Base-by-base conservation (phyloP, 225 moss, liverwort and hornwort genomes). In the Takakia lepidozioides region DNA sequence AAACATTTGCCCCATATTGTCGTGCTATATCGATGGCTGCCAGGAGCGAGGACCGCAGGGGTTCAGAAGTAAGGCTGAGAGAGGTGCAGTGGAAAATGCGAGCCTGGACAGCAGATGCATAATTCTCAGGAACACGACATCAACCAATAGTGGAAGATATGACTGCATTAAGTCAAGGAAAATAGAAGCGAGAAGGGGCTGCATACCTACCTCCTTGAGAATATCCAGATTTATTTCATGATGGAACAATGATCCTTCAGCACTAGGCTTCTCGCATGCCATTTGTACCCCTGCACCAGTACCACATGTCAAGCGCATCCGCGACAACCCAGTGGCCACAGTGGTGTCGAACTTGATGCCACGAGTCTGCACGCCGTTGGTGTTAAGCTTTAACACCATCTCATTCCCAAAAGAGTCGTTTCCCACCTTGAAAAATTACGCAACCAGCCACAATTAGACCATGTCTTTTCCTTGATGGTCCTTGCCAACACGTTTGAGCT, bases 331-430 rank as follows among this genome's bases (percentile, higher is more conserved):
- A 20, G 95, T 91, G 4, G 82, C 78, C 27, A 68, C 77, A 26
- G 61, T 56, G 16, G 74, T 54, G 38, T 75, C 82, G 22, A 98
- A 55, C 58, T 68, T 85, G 54, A 98, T 73, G 4, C 84, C 91
- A 45, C 95, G 75, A 46, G 95, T 91, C 66, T 98, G 95, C 10
- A 98, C 91, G 5, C 95, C 82, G 44, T 85, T 89, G 18, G 28
- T 40, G 32, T 87, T 98, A 39, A 98, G 90, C 53, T 64, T 56
- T 42, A 55, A 52, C 17, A 98, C 55, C 53, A 98, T 63, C 27
- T 87, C 68, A 23, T 71, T 72, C 14, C 95, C 95, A 39, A 75
- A 82, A 9, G 52, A 71, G 19, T 98, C 91, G 40, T 87, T 73
- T 15, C 85, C 91, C 54, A 98, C 78, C 68, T 80, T 80, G 7